Conservation (phyloP, 805 yeast genomes). For the Wickerhamiella brachini region DNA sequence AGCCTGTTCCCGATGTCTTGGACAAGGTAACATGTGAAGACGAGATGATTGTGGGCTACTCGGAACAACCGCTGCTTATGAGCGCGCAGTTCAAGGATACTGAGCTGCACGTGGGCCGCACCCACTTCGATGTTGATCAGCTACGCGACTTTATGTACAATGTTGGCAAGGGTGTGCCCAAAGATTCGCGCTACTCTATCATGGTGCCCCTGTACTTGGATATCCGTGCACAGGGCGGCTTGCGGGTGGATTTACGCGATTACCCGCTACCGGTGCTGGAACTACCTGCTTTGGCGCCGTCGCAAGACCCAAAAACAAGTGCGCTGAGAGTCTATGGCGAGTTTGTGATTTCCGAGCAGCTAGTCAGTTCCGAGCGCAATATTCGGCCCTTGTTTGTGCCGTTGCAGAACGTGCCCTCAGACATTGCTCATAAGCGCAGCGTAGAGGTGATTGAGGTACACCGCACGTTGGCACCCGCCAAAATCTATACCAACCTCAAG, state of each 20-base stretch:
- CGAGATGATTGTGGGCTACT: constrained; percentile 34
- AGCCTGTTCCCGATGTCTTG: constrained; percentile 19
- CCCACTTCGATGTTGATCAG: constrained; percentile 33
- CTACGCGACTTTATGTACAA: constrained; percentile 51
- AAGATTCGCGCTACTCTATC: constrained; percentile 51
- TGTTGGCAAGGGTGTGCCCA: constrained; percentile 75
- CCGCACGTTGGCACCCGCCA: constrained; percentile 63
- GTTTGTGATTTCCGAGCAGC: constrained; percentile 53
- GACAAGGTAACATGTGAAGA: constrained; percentile 29
- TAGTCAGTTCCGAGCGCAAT: constrained; percentile 36
- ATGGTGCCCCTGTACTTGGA: constrained; percentile 51
- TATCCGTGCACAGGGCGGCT: constrained; percentile 16
- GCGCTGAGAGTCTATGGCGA: constrained; percentile 42
- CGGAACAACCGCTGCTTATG: constrained; percentile 39
- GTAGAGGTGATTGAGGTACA: constrained; percentile 48
- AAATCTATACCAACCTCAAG: constrained; percentile 48
- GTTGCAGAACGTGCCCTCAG: constrained; percentile 32
- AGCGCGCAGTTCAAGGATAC: constrained; percentile 37
- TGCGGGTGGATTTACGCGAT: constrained; percentile 39
- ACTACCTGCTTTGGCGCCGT: constrained; percentile 41
- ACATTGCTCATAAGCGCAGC: constrained; percentile 27
- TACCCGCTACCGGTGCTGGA: constrained; percentile 74
- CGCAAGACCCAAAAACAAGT: constrained; percentile 19
- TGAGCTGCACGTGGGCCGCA: constrained; percentile 35
- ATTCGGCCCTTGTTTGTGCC: constrained; percentile 51